Evolutionary conservation across 768 basidiomycete genomes (phyloP).

Genomic region (Lactarius indigo): DNA sequence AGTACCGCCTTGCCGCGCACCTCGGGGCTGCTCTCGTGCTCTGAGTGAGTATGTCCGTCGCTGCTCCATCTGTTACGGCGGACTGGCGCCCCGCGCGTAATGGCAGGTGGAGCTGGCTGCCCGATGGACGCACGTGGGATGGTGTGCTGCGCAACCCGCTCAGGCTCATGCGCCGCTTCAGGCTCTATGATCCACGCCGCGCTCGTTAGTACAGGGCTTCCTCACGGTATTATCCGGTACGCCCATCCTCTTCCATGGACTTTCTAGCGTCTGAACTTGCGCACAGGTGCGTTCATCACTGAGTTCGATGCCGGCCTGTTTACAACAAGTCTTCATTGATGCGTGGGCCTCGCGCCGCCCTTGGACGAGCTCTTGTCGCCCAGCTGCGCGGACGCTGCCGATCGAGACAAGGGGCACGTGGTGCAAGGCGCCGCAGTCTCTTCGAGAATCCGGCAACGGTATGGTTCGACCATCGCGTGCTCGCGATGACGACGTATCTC

Average conservation of each 20-base stretch:
- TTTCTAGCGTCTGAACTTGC: constrained; percentile 39
- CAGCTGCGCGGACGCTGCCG: constrained; percentile 55
- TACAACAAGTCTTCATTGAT: constrained; percentile 46
- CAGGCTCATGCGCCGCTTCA: constrained; percentile 55
- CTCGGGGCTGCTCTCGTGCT: constrained; percentile 86
- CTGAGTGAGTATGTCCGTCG: constrained; percentile 87
- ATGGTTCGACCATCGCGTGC: constrained; percentile 92
- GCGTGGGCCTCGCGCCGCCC: too few species aligned
- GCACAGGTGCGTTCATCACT: too few species aligned
- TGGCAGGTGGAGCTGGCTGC: constrained; percentile 56
- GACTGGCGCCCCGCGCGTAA: constrained; percentile 72
- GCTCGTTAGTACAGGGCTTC: constrained; percentile 67
- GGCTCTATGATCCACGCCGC: constrained; percentile 55
- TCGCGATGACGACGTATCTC: constrained; percentile 87
- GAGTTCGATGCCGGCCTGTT: constrained; percentile 93
- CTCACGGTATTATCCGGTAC: constrained; percentile 89
- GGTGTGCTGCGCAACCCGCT: constrained; percentile 53
- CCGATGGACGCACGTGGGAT: constrained; percentile 39
- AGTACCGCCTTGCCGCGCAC: constrained; percentile 94
- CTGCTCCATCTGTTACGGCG: constrained; percentile 68
- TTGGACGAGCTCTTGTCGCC: constrained; percentile 54
- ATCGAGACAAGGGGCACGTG: constrained; percentile 63
- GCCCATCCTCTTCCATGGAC: background rate
- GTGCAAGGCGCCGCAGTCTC: constrained; percentile 92
- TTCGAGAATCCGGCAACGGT: constrained; percentile 98